Evolutionary conservation across 2,329 filamentous ascomycete genomes (phyloP).

Genomic region (Clarireedia homoeocarpa): DNA sequence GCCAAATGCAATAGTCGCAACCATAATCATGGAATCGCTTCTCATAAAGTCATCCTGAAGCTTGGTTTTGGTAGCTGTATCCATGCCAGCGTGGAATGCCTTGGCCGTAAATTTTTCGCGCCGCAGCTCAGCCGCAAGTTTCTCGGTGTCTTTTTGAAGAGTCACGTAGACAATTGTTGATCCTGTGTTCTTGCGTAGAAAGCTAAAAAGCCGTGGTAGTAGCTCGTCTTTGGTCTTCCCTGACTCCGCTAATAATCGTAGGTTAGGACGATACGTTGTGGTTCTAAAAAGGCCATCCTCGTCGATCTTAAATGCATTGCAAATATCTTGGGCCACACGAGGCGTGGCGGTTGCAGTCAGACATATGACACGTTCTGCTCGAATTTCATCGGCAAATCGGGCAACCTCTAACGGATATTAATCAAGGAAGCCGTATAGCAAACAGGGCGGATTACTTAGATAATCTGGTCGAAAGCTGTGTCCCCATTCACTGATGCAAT

Average conservation of each 20-base stretch:
- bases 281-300: slow-evolving; percentile 46
- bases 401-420: slow-evolving; percentile 34
- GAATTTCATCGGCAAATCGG: slow-evolving; percentile 46
- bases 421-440: not conserved
- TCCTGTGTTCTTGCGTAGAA: slow-evolving; percentile 43
- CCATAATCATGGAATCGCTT: slow-evolving; percentile 37
- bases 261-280: slow-evolving; percentile 47
- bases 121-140: slow-evolving; percentile 33
- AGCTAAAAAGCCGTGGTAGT: slow-evolving; percentile 37
- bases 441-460: slow-evolving; percentile 31
- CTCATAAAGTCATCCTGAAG: slow-evolving; percentile 47
- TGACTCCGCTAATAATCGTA: slow-evolving; percentile 44
- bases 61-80: slow-evolving; percentile 35
- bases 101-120: slow-evolving; percentile 34
- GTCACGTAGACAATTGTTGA: slow-evolving; percentile 55
- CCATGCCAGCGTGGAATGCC: slow-evolving; percentile 45
- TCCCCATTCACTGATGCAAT: slow-evolving; percentile 51
- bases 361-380: slow-evolving; percentile 51
- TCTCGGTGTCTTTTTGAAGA: slow-evolving; percentile 44
- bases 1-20: slow-evolving; percentile 51
- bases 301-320: slow-evolving; percentile 43
- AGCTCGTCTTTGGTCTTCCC: slow-evolving; percentile 37
- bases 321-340: slow-evolving; percentile 46
- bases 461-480: slow-evolving; percentile 44
- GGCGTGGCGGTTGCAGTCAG: slow-evolving; percentile 53